Percentiles rank a stretch among this genome's conserved stretches.
Evolutionary conservation across 2,329 filamentous ascomycete species (phyloP).

Genomic region (Aspergillus floridensis): DNA sequence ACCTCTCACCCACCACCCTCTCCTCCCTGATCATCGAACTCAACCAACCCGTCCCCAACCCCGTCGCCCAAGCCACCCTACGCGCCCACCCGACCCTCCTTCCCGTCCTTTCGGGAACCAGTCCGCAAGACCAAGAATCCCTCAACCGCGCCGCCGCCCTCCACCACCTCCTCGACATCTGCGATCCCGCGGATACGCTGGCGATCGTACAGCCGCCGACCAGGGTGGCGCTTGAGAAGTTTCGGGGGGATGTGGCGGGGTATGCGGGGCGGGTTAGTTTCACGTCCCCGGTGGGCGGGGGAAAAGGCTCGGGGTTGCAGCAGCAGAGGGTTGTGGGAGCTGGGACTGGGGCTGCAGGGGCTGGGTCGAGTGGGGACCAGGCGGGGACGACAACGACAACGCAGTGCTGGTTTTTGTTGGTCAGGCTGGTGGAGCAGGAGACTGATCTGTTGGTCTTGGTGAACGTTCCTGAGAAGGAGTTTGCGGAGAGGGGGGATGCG

Average conservation of each 20-base stretch:
- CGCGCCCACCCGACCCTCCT: constrained; percentile 22
- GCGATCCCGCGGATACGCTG: constrained; percentile 28
- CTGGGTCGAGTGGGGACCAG: constrained; percentile 21
- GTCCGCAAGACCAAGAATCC: constrained; percentile 16
- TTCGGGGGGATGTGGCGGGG: constrained; percentile 17
- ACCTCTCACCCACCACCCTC: constrained; percentile 77
- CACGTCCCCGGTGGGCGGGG: constrained; percentile 19
- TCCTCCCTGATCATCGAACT: constrained; percentile 89
- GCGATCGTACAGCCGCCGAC: constrained; percentile 63
- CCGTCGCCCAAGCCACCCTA: constrained; percentile 24
- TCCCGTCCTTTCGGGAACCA: constrained; percentile 50
- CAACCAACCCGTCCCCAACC: constrained; percentile 67
- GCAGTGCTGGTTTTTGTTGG: constrained; percentile 71
- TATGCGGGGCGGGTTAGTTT: constrained; percentile 32
- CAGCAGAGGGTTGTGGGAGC: neutral
- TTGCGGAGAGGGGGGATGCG: constrained; percentile 66
- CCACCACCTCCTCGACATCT: constrained; percentile 62
- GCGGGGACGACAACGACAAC: constrained; percentile 44
- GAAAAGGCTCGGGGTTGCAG: neutral
- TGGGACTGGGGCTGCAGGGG: constrained; percentile 18
- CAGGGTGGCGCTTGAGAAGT: constrained; percentile 53
- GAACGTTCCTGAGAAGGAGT: constrained; percentile 80
- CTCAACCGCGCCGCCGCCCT: constrained; percentile 53
- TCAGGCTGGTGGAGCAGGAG: constrained; percentile 69
- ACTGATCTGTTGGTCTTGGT: constrained; percentile 84